A percentile compares a stretch with the other conserved stretches of the same genome.
Conservation (phyloP, 192 early-diverging fungal species). For the Entomortierella beljakovae region DNA sequence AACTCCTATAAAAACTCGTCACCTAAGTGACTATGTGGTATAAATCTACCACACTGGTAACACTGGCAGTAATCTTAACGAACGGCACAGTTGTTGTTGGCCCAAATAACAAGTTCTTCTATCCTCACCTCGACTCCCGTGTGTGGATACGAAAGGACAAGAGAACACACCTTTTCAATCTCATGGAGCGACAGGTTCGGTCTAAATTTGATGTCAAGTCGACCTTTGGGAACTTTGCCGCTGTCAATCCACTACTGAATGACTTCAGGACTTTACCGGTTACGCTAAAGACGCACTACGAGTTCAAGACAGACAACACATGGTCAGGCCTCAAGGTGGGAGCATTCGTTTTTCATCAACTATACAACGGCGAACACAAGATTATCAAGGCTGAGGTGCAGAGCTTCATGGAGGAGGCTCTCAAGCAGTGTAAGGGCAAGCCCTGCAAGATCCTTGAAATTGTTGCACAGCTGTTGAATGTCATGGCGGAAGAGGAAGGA, state of each 20-base stretch:
- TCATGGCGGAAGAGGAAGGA: constrained; percentile 28
- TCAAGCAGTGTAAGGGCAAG: constrained; percentile 17
- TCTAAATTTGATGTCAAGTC: constrained; percentile 25
- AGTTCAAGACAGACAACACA: constrained; percentile 24
- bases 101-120: constrained; percentile 17
- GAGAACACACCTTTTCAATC: constrained; percentile 18
- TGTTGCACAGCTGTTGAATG: constrained; percentile 12
- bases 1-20: too few relatives aligned
- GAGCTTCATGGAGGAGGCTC: constrained; percentile 11
- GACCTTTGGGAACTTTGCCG: constrained; percentile 13
- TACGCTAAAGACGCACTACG: constrained; percentile 7
- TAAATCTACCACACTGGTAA: constrained; percentile 18
- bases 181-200: constrained; percentile 21
- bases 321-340: constrained; percentile 27
- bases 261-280: constrained; percentile 15
- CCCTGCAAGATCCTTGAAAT: constrained; percentile 28
- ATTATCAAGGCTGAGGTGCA: constrained; percentile 13
- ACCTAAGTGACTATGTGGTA: too few relatives aligned
- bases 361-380: constrained; percentile 25
- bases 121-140: constrained; percentile 21
- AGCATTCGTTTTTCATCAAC: constrained; percentile 26
- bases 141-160: constrained; percentile 23
- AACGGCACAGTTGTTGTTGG: constrained; percentile 23
- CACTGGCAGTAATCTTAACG: constrained; percentile 21
- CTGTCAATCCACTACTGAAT: constrained; percentile 26